A percentile compares a stretch with the other conserved stretches of the same genome.
Evolutionary conservation across 371 early-diverging fungal genomes (phyloP).

Genomic region (Cokeromyces recurvatus): DNA sequence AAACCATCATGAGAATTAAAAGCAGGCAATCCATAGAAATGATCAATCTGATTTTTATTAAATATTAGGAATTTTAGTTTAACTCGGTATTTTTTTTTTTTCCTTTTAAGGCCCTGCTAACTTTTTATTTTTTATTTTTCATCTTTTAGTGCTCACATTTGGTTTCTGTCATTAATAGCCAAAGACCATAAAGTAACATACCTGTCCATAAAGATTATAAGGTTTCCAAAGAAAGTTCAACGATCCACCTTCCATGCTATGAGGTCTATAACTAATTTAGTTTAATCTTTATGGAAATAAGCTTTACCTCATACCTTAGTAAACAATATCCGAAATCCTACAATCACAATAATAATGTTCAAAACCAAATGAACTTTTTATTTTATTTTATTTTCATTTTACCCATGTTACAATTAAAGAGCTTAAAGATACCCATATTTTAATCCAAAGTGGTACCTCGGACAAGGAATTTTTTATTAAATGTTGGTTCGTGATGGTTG

Average conservation of each 20-base stretch:
- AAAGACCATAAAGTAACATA: conserved; percentile 2
- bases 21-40: conserved; percentile 31
- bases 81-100: no score
- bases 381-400: neutral
- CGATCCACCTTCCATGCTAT: conserved; percentile 34
- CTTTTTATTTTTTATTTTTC: no score
- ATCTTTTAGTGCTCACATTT: no score
- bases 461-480: no score
- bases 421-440: conserved; percentile 22
- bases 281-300: neutral
- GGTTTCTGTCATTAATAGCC: no score
- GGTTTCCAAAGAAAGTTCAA: conserved; percentile 32
- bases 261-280: conserved; percentile 18
- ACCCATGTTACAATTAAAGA: conserved; percentile 28
- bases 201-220: conserved; percentile 34
- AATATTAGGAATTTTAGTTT: neutral
- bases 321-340: conserved; percentile 40
- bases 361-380: neutral
- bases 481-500: no score
- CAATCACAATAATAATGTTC: neutral
- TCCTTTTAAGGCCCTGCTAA: no score
- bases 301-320: conserved; percentile 13
- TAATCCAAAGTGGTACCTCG: conserved; percentile 19
- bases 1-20: conserved; percentile 29
- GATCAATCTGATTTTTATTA: conserved; percentile 25